Evolutionary conservation across 2,329 filamentous ascomycete species (phyloP), one percentile per base, ranked within the genome.

Genomic region (Apiospora arundinis): DNA sequence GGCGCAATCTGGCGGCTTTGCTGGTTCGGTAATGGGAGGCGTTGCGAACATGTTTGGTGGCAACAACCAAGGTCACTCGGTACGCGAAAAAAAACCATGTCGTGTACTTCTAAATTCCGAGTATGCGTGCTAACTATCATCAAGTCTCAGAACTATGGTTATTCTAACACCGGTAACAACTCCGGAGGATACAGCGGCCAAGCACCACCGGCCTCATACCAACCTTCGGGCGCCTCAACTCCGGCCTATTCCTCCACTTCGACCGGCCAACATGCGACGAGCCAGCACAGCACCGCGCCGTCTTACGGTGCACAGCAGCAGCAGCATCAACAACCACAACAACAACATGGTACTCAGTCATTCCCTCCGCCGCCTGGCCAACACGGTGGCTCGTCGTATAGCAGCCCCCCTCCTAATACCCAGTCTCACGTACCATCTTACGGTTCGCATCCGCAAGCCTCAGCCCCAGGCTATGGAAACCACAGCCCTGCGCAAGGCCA

Each of bases 191-290:
- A 93, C 79, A 86, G 83, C 72, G 91, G 90, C 70, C 85, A 88
- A 71, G 89, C 91, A 49, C 92, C 92, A 16, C 88, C 89, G n/a
- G 80, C 86, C 18, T 86, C 88, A 8, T 92, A 92, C 78, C 87
- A 91, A 75, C 81, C 85, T 40, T 75, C 79, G 68, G 75, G 69
- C 69, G 71, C 74, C 67, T 73, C 80, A 66, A 74, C 78, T 44
- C 70, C 76, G 46, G 70, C 80, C 63, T 79, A 80, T 70, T 77
- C 74, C 72, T 76, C 79, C 18, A 76, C 80, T 16, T 70, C 56
- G 28, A 25, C 68, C 49, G 32, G 56, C 9, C 56, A 63, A 63
- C 56, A 63, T 63, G 12, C 42, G 42, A 70, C 49, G 4, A 70
- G 18, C 40, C 68, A 63, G 25, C 68, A 70, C 68, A 60, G 70